phyloP scores from a whole-genome alignment of 805 yeast genomes.

The Nakazawaea wickerhamii region DNA sequence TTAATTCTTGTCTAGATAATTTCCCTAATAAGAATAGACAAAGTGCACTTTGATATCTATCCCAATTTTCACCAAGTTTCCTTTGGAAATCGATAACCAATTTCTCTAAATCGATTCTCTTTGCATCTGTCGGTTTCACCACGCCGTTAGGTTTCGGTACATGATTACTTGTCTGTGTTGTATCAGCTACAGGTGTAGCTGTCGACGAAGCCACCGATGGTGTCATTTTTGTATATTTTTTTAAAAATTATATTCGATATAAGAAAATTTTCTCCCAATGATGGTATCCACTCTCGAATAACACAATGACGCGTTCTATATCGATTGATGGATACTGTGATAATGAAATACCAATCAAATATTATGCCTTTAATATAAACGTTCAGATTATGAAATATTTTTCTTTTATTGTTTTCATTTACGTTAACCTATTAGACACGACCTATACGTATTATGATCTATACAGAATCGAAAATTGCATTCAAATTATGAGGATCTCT shows the following conservation, averaged over 20 bases:
- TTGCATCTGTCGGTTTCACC: slow-evolving; percentile 7
- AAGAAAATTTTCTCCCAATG: too few species aligned
- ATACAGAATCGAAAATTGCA: neutral
- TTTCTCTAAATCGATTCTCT: slow-evolving; percentile 54
- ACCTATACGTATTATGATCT: neutral
- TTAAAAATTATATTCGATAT: too few species aligned
- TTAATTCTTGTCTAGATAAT: slow-evolving; percentile 70
- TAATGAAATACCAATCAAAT: too few species aligned
- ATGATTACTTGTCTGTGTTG: neutral
- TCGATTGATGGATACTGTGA: neutral
- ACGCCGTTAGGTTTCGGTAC: neutral
- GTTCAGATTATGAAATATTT: slow-evolving; percentile 1
- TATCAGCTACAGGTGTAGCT: neutral
- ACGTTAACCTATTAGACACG: neutral
- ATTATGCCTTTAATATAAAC: neutral
- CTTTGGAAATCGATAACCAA: slow-evolving; percentile 71
- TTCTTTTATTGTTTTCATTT: neutral
- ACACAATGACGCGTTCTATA: neutral
- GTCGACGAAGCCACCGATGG: neutral
- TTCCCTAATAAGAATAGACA: slow-evolving; percentile 75
- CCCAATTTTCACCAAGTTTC: slow-evolving; percentile 78
- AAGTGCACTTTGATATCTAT: slow-evolving; percentile 72
- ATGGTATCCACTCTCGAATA: neutral
- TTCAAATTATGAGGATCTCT: neutral
- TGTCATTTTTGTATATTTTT: neutral